Evolutionary conservation across 2,329 filamentous ascomycete species (phyloP).

Genomic region (Hypoxylon sp.): DNA sequence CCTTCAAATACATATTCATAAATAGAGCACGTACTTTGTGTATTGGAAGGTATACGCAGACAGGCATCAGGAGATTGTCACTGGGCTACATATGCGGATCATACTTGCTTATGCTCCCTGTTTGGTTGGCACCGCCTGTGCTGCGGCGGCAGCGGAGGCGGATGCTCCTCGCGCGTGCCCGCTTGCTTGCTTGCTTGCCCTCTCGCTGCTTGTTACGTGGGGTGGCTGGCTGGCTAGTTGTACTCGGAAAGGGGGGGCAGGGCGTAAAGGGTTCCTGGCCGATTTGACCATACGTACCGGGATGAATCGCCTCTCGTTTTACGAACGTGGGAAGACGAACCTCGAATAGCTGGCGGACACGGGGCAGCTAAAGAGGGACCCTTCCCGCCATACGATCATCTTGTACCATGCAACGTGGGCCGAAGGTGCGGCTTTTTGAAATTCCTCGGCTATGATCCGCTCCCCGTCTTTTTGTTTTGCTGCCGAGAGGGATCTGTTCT

Average conservation of each 20-base stretch:
- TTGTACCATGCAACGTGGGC: conserved; percentile 38
- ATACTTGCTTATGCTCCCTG: conserved; percentile 59
- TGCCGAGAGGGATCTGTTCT: conserved; percentile 31
- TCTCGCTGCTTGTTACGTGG: conserved; percentile 44
- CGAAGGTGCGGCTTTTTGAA: conserved; percentile 51
- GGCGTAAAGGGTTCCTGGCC: conserved; percentile 44
- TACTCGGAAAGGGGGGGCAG: conserved; percentile 33
- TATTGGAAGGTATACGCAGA: conserved; percentile 45
- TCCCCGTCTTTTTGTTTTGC: conserved; percentile 36
- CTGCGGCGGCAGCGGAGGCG: conserved; percentile 47
- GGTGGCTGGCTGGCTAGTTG: conserved; percentile 49
- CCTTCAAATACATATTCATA: conserved; percentile 42
- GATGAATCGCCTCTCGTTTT: conserved; percentile 34
- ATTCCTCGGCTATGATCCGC: conserved; percentile 48
- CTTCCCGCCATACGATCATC: conserved; percentile 36
- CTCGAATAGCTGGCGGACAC: conserved; percentile 39
- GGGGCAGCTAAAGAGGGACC: conserved; percentile 33
- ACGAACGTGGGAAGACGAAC: conserved; percentile 29
- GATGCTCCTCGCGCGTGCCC: conserved; percentile 39
- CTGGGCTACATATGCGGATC: conserved; percentile 59
- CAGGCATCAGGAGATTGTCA: conserved; percentile 49
- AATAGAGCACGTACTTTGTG: conserved; percentile 41
- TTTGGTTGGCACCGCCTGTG: conserved; percentile 44
- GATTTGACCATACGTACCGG: conserved; percentile 28
- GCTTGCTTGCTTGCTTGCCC: conserved; percentile 43